phyloP scores from a whole-genome alignment of 805 yeast species.

The Yamadazyma phyllophila region DNA sequence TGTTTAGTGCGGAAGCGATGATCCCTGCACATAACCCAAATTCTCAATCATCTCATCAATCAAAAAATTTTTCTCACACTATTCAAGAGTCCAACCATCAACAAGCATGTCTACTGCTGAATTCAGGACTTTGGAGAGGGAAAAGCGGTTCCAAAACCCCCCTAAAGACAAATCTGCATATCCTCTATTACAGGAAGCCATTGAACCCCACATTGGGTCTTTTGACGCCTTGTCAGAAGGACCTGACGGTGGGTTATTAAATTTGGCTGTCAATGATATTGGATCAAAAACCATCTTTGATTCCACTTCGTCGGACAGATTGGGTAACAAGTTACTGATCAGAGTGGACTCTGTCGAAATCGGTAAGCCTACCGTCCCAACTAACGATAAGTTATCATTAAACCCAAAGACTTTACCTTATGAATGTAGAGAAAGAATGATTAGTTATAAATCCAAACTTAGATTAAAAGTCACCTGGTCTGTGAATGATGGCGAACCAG shows the following conservation, averaged over 20 bases:
- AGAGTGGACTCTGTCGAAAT: conserved; percentile 89
- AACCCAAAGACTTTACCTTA: conserved; percentile 80
- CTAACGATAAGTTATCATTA: conserved; percentile 67
- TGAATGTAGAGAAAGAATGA: conserved; percentile 82
- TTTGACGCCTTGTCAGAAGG: conserved; percentile 94
- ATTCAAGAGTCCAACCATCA: conserved; percentile 2
- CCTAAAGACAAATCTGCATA: conserved; percentile 81
- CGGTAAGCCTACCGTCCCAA: conserved; percentile 76
- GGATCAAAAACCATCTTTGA: conserved; percentile 86
- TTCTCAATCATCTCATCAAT: conserved; percentile 10
- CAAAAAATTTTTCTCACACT: conserved; percentile 10
- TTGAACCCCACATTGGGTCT: conserved; percentile 92
- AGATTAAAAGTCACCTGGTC: conserved; percentile 79
- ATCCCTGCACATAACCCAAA: conserved; percentile 6
- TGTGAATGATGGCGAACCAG: conserved; percentile 84
- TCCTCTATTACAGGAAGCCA: conserved; percentile 84
- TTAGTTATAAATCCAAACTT: conserved; percentile 76
- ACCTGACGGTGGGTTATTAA: conserved; percentile 77
- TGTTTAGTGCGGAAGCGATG: conserved; percentile 5
- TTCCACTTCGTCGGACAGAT: conserved; percentile 59
- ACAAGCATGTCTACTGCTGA: conserved; percentile 45
- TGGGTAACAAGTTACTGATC: conserved; percentile 82
- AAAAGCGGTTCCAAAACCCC: conserved; percentile 79
- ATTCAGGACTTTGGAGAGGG: conserved; percentile 85
- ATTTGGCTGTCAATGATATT: conserved; percentile 83